A percentile compares a stretch with the other conserved stretches of the same genome.
Evolutionary conservation across 768 basidiomycete genomes (phyloP).

Genomic region (Cystofilobasidium ferigula): DNA sequence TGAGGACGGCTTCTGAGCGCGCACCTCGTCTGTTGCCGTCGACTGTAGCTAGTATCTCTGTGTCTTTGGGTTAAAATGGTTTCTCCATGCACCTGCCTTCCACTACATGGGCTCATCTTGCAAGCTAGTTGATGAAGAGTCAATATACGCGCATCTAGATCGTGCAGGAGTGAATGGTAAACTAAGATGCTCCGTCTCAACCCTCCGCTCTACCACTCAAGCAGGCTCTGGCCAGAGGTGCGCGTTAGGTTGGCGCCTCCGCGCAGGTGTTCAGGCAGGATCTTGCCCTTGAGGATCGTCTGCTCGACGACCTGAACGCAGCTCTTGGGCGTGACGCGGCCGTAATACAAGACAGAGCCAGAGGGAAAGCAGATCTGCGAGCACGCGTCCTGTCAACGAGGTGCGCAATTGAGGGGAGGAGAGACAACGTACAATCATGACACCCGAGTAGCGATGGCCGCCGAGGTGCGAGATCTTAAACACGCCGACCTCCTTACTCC

Average conservation of each 20-base stretch:
- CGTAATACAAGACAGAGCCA: constrained; percentile 84
- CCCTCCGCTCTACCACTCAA: constrained; percentile 31
- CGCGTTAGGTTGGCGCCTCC: constrained; percentile 64
- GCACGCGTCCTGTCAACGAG: no score
- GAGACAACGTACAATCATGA: constrained; percentile 60
- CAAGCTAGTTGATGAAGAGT: no score
- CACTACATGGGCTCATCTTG: no score
- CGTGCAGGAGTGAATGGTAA: no score
- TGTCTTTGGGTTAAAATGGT: no score
- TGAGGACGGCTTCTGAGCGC: constrained; percentile 11
- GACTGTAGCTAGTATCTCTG: no score
- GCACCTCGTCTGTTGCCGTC: background rate
- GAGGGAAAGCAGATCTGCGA: constrained; percentile 81
- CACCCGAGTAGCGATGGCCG: constrained; percentile 85
- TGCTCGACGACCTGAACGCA: constrained; percentile 50
- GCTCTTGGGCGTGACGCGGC: constrained; percentile 81
- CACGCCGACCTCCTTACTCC: constrained; percentile 56
- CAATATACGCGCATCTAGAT: no score
- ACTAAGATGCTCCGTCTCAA: background rate
- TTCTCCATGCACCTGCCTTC: no score
- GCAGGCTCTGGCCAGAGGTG: constrained; percentile 29
- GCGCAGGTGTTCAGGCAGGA: constrained; percentile 73
- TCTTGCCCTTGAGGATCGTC: constrained; percentile 71
- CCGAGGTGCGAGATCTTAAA: constrained; percentile 82
- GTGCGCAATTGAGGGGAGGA: no score